These are phyloP conservation scores for Xylariaceae sp. DNA, from an alignment of 2,329 filamentous ascomycete genomes.

Conservation along the genomic window DNA sequence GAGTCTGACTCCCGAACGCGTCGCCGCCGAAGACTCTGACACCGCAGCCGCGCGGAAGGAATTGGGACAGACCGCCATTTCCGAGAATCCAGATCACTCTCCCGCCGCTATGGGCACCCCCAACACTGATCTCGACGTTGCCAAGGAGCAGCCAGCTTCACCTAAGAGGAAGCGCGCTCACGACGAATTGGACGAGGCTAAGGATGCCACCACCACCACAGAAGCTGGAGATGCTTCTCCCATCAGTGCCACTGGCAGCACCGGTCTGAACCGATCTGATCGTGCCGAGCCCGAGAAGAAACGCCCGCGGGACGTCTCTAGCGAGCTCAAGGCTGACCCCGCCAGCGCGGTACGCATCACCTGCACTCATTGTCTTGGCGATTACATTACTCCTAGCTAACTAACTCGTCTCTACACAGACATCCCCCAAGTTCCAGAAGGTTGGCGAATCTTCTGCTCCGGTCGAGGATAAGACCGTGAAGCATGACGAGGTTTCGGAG, in stretches of 20 bases:
- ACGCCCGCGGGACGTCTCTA: constrained; percentile 50
- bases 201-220: constrained; percentile 35
- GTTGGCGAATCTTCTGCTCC: constrained; percentile 1
- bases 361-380: background rate
- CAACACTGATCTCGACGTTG: constrained; percentile 27
- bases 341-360: constrained; percentile 32
- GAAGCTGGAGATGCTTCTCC: constrained; percentile 32
- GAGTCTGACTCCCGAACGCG: constrained; percentile 27
- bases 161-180: constrained; percentile 63
- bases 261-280: constrained; percentile 40
- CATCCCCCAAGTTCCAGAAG: constrained; percentile 12
- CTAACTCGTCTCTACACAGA: constrained; percentile 7
- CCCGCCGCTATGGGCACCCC: constrained; percentile 23
- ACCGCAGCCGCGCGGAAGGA: constrained; percentile 60
- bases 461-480: constrained; percentile 11
- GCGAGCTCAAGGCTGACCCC: constrained; percentile 33
- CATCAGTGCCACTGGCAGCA: constrained; percentile 42
- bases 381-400: constrained; percentile 4
- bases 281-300: constrained; percentile 62
- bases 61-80: constrained; percentile 59
- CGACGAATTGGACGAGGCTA: constrained; percentile 51
- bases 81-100: constrained; percentile 39
- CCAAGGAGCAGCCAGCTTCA: constrained; percentile 50
- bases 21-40: constrained; percentile 50
- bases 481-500: constrained; percentile 18